Base-by-base conservation (phyloP, 306 rosid species). In the Vicia sativa region DNA sequence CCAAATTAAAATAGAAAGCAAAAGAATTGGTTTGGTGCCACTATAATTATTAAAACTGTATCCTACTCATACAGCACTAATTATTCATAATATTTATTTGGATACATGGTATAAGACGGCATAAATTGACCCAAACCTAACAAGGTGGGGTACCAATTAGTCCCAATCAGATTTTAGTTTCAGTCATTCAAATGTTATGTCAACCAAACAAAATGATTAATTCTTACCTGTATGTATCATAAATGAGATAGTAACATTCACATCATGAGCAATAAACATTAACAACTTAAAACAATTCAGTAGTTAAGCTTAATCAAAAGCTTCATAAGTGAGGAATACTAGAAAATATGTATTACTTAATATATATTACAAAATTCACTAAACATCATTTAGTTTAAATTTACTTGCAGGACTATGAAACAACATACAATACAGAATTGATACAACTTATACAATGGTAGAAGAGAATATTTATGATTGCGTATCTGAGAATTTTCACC, bases 401-500 rank as follows among this genome's bases (percentile, higher is more conserved):
- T 70, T 57, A 37, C 63, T 25, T 42, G 68, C 4, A 44, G 35
- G 44, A 13, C 35, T 53, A 74, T 52, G 57, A 57, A 31, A 71
- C 67, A 80, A 15, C 59, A 42, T 41, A 56, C 42, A 49, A 42
- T 41, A 56, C 49, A 49, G 46, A 62, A 54, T 10, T 25, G 49
- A 74, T 67, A 79, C 73, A 56, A 44, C 41, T 58, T 68, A 46
- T 55, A 26, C 72, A 43, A 11, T 46, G 52, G 34, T 42, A 38
- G 62, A 72, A 45, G 50, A 38, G 62, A 72, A 62, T 29, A 48
- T 64, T 18, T 15, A 11, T 7, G 71, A 16, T 28, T 53, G 71
- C 72, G 66, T 55, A 75, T 45, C 49, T 43, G 52, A 65, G 74
- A 66, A 66, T 62, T 48, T 50, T 62, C 70, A 39, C 78, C 60